Evolutionary conservation across 163 green algal genomes (phyloP), one percentile per base, ranked within the genome.

Genomic region (Smithsoniella earleae): DNA sequence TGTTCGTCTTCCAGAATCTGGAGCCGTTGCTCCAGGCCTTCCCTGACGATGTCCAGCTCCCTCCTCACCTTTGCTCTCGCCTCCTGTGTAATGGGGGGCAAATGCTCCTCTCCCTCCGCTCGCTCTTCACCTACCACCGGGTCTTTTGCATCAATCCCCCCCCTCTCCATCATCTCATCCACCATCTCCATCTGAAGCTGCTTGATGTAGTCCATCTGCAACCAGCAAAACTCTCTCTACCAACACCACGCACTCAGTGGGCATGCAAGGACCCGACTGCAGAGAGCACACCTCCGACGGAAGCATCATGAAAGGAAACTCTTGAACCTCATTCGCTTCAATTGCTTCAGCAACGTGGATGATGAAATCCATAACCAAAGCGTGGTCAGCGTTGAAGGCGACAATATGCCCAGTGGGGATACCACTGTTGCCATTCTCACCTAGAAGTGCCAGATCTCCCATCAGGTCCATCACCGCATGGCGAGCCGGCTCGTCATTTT

Each of bases 321-420:
- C 58, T 31, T 69, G 27, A 33, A 69, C 25, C 5, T 69, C 16
- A 5, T 31, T 31, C 6, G 18, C 58, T 31, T 69, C 58, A 33
- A 69, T 69, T 5, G 58, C 1, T 1, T 69, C 58, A n/a, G 58
- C 58, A 16, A 33, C 20, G 25, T 34, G 58, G 16, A 38, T 13
- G 27, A 69, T 34, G 34, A 88, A 88, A 63, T 84, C 74, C 16
- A 80, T 58, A 36, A 85, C 78, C 46, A 89, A 49, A 8, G 36
- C 69, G 58, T 85, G 83, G 13, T 62, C 64, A 2, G 82, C 83
- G 37, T 96, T 89, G 83, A 90, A 95, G 1, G 89, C 87, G 31
- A 94, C 81, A 6, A 95, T 79, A 75, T 97, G 91, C 22, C 86
- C 91, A 0, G 80, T 49, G 0, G 91, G 90, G n/a, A 97, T 62